Evolutionary conservation across 768 basidiomycete species (phyloP), one percentile per base, ranked within the genome.

Genomic region (Suillus luteus): DNA sequence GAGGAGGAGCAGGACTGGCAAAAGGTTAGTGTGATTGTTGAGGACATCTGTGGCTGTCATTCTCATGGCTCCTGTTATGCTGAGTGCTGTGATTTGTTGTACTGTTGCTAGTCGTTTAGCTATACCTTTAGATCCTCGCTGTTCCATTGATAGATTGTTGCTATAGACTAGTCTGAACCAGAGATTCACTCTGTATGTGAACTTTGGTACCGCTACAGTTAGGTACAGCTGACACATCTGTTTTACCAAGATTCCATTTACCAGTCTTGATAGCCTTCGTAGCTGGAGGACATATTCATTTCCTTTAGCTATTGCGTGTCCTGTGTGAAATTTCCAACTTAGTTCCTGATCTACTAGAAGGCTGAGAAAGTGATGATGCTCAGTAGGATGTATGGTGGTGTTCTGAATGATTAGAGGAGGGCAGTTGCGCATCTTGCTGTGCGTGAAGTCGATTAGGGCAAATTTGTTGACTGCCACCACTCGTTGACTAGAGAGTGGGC

Each of bases 131-230:
- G 62, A 59, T 0, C 69, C 67, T 4, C 22, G 46, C 0, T 38
- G 19, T 5, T 5, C n/a, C 31, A 8, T 41, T 40, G 0, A 12
- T 58, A 0, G 8, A 1, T 1, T 7, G 2, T 1, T 9, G 15
- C 2, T 3, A 38, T 64, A 19, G 14, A 35, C 11, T 24, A 52
- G 51, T 0, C 41, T 63, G 14, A 66, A 66, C 64, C 69, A 73
- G 0, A 71, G 38, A 14, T 72, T 66, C 0, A 64, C 70, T 0
- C 61, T 71, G 44, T 76, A 76, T 0, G 67, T 17, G 57, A 75
- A 70, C 17, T 64, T 62, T 0, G 74, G 75, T 0, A 75, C 55
- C 0, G 68, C 73, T 0, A 71, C 62, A 0, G 64, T 49, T 0
- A 64, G 60, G 59, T 73, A 74, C 0, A 73, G 49, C 4, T 62